These are phyloP conservation scores for Ganoderma boninense DNA, from an alignment of 1,284 basidiomycete species.

Conservation along the genomic window DNA sequence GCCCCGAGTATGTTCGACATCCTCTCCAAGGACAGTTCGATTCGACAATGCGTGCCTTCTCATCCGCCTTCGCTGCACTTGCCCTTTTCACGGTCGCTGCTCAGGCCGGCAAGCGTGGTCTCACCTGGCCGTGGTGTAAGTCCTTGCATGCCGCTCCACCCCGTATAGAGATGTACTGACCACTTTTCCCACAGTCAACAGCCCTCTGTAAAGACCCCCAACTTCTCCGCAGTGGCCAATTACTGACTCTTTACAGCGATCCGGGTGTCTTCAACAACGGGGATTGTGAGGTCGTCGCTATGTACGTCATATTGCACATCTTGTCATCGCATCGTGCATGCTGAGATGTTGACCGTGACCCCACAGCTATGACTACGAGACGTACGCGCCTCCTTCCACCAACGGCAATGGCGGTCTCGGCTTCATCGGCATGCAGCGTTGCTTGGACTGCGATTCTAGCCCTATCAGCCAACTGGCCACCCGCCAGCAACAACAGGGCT, in stretches of 20 bases:
- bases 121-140: constrained; percentile 7
- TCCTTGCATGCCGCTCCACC: background rate
- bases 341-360: background rate
- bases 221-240: background rate
- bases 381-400: constrained; percentile 8
- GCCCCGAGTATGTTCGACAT: background rate
- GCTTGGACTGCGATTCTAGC: constrained; percentile 8
- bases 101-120: constrained; percentile 12
- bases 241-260: constrained; percentile 1
- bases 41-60: constrained; percentile 5
- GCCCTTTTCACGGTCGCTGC: constrained; percentile 8
- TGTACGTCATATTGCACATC: background rate
- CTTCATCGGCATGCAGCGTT: constrained; percentile 10
- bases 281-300: constrained; percentile 6
- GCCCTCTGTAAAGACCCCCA: background rate
- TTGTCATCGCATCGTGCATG: too few relatives aligned
- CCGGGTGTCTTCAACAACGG: constrained; percentile 10
- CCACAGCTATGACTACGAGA: constrained; percentile 2
- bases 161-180: background rate
- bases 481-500: constrained; percentile 5
- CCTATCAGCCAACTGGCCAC: constrained; percentile 3
- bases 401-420: constrained; percentile 3
- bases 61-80: constrained; percentile 6
- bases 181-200: background rate
- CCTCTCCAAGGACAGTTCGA: background rate